These are phyloP conservation scores for Dioscorea zingiberensis DNA, from an alignment of 106 monocot species.

Conservation along the genomic window DNA sequence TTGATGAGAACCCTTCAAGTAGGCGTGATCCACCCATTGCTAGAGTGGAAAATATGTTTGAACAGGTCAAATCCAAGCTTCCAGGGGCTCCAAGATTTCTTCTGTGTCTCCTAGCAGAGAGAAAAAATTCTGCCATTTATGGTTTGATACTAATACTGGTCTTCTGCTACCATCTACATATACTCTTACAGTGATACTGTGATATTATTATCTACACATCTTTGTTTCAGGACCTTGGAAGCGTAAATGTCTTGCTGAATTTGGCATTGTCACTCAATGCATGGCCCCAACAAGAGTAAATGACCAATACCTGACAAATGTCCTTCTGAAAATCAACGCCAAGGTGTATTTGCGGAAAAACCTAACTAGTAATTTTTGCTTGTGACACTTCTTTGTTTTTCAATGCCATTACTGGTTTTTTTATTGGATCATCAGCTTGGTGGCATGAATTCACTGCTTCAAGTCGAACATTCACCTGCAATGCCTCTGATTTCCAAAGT, in stretches of 20 bases:
- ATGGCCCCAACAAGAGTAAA: conserved; percentile 67
- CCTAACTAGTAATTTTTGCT: not conserved
- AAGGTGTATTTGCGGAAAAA: conserved; percentile 32
- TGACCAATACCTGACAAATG: conserved; percentile 84
- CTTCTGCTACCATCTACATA: not conserved
- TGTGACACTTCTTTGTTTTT: too few relatives aligned
- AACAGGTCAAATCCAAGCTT: conserved; percentile 44
- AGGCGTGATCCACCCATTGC: conserved; percentile 40
- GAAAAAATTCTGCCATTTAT: conserved; percentile 84
- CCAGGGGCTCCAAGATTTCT: conserved; percentile 68
- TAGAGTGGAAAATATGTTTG: conserved; percentile 80
- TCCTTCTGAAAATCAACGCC: conserved; percentile 88
- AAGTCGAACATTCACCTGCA: conserved; percentile 33
- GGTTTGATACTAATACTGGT: conserved; percentile 27
- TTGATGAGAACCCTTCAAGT: conserved; percentile 59
- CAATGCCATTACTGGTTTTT: not conserved
- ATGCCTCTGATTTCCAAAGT: conserved; percentile 17
- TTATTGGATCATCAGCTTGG: conserved; percentile 46
- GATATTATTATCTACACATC: not conserved
- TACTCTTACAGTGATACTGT: not conserved
- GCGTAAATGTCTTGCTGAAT: conserved; percentile 64
- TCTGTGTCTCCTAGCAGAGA: conserved; percentile 80
- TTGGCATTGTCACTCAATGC: conserved; percentile 90
- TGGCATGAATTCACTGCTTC: conserved; percentile 76
- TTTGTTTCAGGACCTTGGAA: conserved; percentile 83